phyloP scores from a whole-genome alignment of 2,329 filamentous ascomycete genomes.

The Tolypocladium album region DNA sequence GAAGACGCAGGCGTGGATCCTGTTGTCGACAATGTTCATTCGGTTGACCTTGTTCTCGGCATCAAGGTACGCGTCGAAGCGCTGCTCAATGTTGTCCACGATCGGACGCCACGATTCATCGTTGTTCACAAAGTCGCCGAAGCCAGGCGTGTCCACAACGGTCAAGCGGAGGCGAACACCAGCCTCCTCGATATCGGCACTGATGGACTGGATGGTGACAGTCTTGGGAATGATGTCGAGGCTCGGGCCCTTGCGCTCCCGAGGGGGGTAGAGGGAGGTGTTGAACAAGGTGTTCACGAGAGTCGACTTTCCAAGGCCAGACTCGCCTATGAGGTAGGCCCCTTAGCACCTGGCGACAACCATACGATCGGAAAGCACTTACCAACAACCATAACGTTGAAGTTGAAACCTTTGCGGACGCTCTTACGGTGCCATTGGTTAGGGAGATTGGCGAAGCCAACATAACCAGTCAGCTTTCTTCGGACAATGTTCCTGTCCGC shows the following conservation, averaged over 20 bases:
- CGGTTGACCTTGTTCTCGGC: slow-evolving; percentile 99
- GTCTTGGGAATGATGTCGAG: slow-evolving; percentile 98
- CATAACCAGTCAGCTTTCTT: slow-evolving; percentile 95
- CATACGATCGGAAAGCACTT: slow-evolving; percentile 31
- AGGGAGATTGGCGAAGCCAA: slow-evolving; percentile 95
- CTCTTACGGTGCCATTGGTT: slow-evolving; percentile 99
- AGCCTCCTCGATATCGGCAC: slow-evolving; percentile 95
- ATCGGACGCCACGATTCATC: slow-evolving; percentile 99
- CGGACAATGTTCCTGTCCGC: slow-evolving; percentile 91
- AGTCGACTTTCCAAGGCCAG: slow-evolving; percentile 96
- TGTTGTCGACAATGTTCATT: slow-evolving; percentile 99
- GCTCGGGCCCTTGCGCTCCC: slow-evolving; percentile 95
- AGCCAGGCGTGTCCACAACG: slow-evolving; percentile 94
- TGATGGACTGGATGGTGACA: slow-evolving; percentile 88
- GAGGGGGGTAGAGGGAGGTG: slow-evolving; percentile 95
- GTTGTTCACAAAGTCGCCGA: slow-evolving; percentile 99
- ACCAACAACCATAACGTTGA: slow-evolving; percentile 99
- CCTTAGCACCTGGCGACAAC: neutral
- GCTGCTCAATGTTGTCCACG: slow-evolving; percentile 98
- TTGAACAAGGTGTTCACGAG: slow-evolving; percentile 99
- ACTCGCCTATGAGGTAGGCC: slow-evolving; percentile 68
- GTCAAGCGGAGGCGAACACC: slow-evolving; percentile 92
- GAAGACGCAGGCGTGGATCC: slow-evolving; percentile 97
- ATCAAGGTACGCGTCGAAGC: slow-evolving; percentile 95
- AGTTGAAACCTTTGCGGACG: slow-evolving; percentile 99